Evolutionary conservation across 148 eudicot genomes (phyloP).

Genomic region (Diospyros kaki): DNA sequence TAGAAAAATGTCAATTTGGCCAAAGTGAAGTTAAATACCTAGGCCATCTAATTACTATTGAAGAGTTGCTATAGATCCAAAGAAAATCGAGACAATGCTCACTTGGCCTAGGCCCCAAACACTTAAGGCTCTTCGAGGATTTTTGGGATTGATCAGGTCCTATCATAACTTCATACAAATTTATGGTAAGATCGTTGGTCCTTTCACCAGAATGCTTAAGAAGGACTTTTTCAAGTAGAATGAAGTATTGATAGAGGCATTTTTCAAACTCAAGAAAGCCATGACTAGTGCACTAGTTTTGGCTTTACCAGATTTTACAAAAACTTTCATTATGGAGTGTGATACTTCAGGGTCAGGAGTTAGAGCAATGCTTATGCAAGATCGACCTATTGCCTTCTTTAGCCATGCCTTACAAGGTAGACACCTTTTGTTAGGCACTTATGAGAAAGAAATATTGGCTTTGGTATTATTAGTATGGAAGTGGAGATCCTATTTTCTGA

Average conservation of each 20-base stretch:
- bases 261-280: no score
- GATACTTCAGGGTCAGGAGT: not conserved
- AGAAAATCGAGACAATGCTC: not conserved
- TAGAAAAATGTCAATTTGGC: not conserved
- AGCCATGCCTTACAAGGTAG: not conserved
- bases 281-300: not conserved
- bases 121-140: not conserved
- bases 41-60: not conserved
- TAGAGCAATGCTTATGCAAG: not conserved
- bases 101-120: not conserved
- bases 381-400: not conserved
- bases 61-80: not conserved
- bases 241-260: not conserved
- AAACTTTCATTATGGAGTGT: not conserved
- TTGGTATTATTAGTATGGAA: not conserved
- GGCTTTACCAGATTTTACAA: not conserved
- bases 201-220: not conserved
- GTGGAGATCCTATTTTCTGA: not conserved
- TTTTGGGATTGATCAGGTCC: conserved; percentile 1
- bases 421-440: not conserved
- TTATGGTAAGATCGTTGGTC: not conserved
- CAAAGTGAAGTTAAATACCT: not conserved
- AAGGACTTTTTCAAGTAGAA: not conserved
- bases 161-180: not conserved
- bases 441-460: not conserved